Base-by-base conservation (phyloP, 2,329 filamentous ascomycete genomes). In the Pseudogymnoascus verrucosus region DNA sequence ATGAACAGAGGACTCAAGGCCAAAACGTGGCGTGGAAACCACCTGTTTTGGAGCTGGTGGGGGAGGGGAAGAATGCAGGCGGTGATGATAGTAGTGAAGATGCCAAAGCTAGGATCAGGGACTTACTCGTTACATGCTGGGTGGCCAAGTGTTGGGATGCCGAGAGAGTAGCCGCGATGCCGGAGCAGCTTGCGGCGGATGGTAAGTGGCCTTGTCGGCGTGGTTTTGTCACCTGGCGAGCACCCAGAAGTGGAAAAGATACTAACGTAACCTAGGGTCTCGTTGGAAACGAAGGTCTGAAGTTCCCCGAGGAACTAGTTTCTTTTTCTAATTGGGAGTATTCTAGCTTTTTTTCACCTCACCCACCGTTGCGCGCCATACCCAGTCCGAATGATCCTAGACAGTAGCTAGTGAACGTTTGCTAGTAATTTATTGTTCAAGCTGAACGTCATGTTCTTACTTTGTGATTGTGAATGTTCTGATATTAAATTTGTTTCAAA, bases 91-190 rank as follows among this genome's bases (percentile, higher is more conserved):
- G 3, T 34, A 57, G 28, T 36, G 51, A 57, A 14, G 51, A 57
- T 1, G 51, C 51, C 51, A 16, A 28, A 40, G 59, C 36, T 40
- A 61, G 59, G 36, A 61, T 61, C 16, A 61, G 59, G 16, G 59
- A 61, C 59, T 19, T 61, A 19, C 36, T 61, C 3, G 59, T 61
- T 11, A 42, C 39, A 26, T 61, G 59, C 39, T 61, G 59, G 59
- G 59, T 61, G 36, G 59, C 36, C 14, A 61, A 61, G 34, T 61
- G 59, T 6, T 40, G 36, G 59, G 34, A 61, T 31, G 16, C 59
- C 12, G 59, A 61, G 59, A 61, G 34, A 21, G 39, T 40, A 16
- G 39, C 59, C 21, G n/a, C 34, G 10, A 23, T 61, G 19, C 11
- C 51, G 11, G 51, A 57, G n/a, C 51, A 57, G 51, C 5, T 10